Percentiles rank a stretch among this genome's conserved stretches.
Conservation (phyloP, 1,284 basidiomycete species). For the Pseudozyma sp. region DNA sequence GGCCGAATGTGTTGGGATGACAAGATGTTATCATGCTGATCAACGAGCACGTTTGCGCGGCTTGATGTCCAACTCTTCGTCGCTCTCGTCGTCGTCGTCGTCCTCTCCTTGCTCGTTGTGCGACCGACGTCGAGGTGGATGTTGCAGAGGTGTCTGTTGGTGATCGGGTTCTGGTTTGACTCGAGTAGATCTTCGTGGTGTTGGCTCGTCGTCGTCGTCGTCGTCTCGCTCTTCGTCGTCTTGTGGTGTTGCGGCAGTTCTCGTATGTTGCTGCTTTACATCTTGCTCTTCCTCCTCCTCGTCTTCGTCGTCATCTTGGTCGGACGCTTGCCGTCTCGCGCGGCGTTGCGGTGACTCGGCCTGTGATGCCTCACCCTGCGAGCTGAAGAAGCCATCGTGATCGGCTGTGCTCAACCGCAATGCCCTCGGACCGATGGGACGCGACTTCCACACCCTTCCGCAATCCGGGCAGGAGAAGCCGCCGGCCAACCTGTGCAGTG, state of each 20-base stretch:
- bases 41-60: slow-evolving; percentile 24
- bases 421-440: slow-evolving; percentile 43
- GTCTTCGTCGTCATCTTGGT: slow-evolving; percentile 62
- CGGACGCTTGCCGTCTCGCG: slow-evolving; percentile 32
- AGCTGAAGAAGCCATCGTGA: slow-evolving; percentile 9
- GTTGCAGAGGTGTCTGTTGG: slow-evolving; percentile 8
- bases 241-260: neutral
- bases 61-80: slow-evolving; percentile 24
- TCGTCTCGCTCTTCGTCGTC: slow-evolving; percentile 6
- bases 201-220: slow-evolving; percentile 1
- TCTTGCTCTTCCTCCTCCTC: slow-evolving; percentile 5
- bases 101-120: neutral
- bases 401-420: slow-evolving; percentile 7
- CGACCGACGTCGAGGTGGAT: neutral
- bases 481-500: slow-evolving; percentile 12
- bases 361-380: slow-evolving; percentile 15
- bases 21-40: neutral
- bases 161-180: slow-evolving; percentile 26
- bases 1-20: too few relatives aligned
- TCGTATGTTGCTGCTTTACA: neutral
- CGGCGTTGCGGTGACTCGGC: slow-evolving; percentile 5
- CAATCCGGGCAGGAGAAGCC: slow-evolving; percentile 25
- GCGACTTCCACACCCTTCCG: slow-evolving; percentile 21
- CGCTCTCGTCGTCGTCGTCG: slow-evolving; percentile 5
- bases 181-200: neutral